Conservation (phyloP, 139 green algal species). For the Picochlorum sp. region DNA sequence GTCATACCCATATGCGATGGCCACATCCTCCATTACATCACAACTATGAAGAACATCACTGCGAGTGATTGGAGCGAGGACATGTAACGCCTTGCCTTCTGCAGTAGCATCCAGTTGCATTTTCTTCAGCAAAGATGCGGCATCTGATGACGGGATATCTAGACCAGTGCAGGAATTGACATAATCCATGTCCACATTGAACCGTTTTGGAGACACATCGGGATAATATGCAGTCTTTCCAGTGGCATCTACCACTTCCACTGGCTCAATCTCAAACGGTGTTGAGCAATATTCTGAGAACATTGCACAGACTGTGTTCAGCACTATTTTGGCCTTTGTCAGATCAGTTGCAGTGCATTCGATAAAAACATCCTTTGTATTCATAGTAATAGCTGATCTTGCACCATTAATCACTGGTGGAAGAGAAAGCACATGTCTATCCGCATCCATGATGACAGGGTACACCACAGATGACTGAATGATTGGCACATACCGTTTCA, state of each 20-base stretch:
- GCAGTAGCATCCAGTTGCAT: constrained; percentile 72
- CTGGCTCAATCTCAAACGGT: constrained; percentile 88
- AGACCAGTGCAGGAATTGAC: constrained; percentile 80
- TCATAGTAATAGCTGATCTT: constrained; percentile 77
- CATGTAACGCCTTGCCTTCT: constrained; percentile 16
- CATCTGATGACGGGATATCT: constrained; percentile 35
- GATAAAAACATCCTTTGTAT: constrained; percentile 93
- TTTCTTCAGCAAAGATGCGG: constrained; percentile 61
- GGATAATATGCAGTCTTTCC: constrained; percentile 65
- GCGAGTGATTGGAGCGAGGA: constrained; percentile 74
- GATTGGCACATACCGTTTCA: constrained; percentile 92
- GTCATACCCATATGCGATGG: constrained; percentile 97
- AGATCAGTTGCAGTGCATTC: constrained; percentile 97
- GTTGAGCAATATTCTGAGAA: constrained; percentile 87
- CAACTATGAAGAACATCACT: constrained; percentile 90
- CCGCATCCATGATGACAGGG: constrained; percentile 87
- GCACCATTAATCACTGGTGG: constrained; percentile 97
- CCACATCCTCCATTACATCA: constrained; percentile 97
- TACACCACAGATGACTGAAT: constrained; percentile 90
- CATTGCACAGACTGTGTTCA: constrained; percentile 86
- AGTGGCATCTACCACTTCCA: constrained; percentile 81
- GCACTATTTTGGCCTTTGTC: constrained; percentile 88
- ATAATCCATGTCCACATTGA: constrained; percentile 61
- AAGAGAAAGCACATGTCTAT: constrained; percentile 79
- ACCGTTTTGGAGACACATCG: constrained; percentile 49